phyloP scores from a whole-genome alignment of 1,284 basidiomycete genomes.

The Peniophora sp. region DNA sequence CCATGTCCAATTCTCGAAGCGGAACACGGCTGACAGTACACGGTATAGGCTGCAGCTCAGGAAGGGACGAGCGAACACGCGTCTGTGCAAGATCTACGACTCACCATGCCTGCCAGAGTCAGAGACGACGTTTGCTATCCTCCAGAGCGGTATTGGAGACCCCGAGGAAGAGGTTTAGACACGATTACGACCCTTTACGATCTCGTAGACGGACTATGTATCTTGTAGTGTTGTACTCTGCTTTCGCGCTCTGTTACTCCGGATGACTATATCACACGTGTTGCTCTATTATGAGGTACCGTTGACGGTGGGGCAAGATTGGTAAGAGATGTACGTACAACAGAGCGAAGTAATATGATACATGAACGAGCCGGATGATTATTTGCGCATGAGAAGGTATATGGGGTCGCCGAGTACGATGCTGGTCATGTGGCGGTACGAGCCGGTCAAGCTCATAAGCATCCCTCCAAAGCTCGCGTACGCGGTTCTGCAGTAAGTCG shows the following conservation, averaged over 20 bases:
- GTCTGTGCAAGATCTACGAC: conserved; percentile 96
- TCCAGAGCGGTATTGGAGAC: conserved; percentile 82
- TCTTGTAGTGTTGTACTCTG: too few species aligned
- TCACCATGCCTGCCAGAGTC: conserved; percentile 97
- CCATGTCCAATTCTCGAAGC: not conserved
- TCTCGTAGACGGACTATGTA: not conserved
- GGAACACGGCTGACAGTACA: conserved; percentile 1
- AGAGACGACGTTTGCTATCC: conserved; percentile 93
- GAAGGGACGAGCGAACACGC: conserved; percentile 89
- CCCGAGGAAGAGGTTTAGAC: conserved; percentile 73
- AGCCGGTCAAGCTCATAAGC: conserved; percentile 90
- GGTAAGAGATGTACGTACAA: too few species aligned
- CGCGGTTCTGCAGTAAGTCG: conserved; percentile 58
- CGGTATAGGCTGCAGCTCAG: conserved; percentile 73
- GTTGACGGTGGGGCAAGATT: too few species aligned
- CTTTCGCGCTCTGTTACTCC: too few species aligned
- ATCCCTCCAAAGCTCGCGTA: conserved; percentile 97
- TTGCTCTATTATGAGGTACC: too few species aligned
- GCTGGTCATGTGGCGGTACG: conserved; percentile 87
- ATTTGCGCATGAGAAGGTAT: conserved; percentile 85
- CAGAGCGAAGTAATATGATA: too few species aligned
- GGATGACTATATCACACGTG: too few species aligned
- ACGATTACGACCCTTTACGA: conserved; percentile 7
- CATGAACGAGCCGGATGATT: conserved; percentile 11
- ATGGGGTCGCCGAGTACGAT: conserved; percentile 92